These are phyloP conservation scores for Tolypocladium ovalisporum DNA, from an alignment of 2,329 filamentous ascomycete genomes.

Conservation along the genomic window DNA sequence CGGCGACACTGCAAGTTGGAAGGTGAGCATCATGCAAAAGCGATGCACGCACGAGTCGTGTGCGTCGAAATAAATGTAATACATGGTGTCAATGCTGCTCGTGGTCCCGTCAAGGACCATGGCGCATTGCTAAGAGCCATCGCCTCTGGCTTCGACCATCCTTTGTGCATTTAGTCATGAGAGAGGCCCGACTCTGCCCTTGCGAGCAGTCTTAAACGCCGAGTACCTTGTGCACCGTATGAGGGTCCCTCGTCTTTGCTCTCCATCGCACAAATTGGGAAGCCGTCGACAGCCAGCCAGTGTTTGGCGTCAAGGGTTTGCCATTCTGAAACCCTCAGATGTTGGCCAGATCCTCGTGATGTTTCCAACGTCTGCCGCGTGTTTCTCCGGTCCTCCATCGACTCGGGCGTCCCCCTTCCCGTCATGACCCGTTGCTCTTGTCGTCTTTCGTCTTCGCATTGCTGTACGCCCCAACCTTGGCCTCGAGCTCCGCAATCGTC, in stretches of 20 bases:
- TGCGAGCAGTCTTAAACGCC: neutral
- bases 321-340: too few relatives aligned
- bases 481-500: slow-evolving; percentile 25
- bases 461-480: slow-evolving; percentile 24
- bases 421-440: slow-evolving; percentile 6
- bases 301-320: neutral
- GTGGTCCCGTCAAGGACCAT: neutral
- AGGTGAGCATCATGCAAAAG: neutral
- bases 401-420: neutral
- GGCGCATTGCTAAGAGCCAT: neutral
- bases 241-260: too few relatives aligned
- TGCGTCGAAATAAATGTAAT: neutral
- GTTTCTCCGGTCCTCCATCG: neutral
- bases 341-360: neutral
- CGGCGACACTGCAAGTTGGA: slow-evolving; percentile 3
- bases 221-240: too few relatives aligned
- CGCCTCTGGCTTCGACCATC: neutral
- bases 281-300: neutral
- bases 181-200: neutral
- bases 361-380: neutral
- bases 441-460: slow-evolving; percentile 6
- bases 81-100: neutral
- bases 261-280: neutral
- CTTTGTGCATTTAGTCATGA: neutral
- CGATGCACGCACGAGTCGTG: neutral